A percentile compares a stretch with the other conserved stretches of the same genome.
These are phyloP conservation scores for Diospyros lotus DNA, from an alignment of 148 eudicot genomes.

Conservation along the genomic window DNA sequence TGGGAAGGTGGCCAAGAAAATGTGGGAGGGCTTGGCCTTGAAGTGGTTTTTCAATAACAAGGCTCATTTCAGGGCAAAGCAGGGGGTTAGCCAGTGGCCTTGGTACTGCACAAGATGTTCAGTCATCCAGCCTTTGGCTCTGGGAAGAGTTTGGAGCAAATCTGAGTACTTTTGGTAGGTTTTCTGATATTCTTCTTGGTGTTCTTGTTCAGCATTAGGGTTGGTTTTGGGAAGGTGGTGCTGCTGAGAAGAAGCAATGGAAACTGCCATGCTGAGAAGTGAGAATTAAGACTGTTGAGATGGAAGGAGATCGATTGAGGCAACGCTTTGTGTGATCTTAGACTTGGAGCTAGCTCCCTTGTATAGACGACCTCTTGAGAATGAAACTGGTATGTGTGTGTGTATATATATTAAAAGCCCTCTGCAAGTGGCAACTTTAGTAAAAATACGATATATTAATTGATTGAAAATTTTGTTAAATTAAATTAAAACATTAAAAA, in stretches of 20 bases:
- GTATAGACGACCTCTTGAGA: too few species aligned
- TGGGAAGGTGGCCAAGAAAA: conserved; percentile 4
- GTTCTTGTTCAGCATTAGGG: background rate
- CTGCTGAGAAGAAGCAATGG: background rate
- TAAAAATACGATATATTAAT: too few species aligned
- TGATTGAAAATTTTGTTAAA: too few species aligned
- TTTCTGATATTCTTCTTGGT: conserved; percentile 3
- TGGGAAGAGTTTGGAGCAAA: conserved; percentile 9
- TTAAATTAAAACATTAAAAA: too few species aligned
- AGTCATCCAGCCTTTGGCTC: conserved; percentile 12
- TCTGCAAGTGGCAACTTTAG: too few species aligned
- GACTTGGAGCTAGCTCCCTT: too few species aligned
- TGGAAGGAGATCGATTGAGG: too few species aligned
- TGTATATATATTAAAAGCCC: too few species aligned
- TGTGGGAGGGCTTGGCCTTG: background rate
- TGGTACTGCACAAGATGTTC: conserved; percentile 9
- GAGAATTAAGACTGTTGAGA: too few species aligned
- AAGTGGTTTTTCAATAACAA: conserved; percentile 13
- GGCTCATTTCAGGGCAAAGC: background rate
- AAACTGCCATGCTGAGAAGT: background rate
- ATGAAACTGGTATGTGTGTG: too few species aligned
- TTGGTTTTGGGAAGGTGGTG: background rate
- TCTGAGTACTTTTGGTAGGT: conserved; percentile 8
- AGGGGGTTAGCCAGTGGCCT: conserved; percentile 6
- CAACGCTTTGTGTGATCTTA: too few species aligned